Evolutionary conservation across 176 grass and related monocot genomes (phyloP).

Genomic region (Raddia distichophylla): DNA sequence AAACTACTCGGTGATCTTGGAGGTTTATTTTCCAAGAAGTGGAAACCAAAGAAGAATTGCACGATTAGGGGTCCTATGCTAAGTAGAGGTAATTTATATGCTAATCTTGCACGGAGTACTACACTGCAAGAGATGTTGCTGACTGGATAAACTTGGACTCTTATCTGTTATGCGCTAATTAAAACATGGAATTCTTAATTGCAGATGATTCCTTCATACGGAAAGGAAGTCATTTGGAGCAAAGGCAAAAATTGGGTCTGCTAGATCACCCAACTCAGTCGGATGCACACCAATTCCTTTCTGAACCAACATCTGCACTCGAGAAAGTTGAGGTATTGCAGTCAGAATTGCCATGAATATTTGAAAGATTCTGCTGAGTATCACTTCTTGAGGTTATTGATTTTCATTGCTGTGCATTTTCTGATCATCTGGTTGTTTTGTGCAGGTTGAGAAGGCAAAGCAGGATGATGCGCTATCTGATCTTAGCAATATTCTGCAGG

Average conservation of each 20-base stretch:
- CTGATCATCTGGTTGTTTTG: constrained; percentile 10
- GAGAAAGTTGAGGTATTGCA: constrained; percentile 79
- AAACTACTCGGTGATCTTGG: constrained; percentile 88
- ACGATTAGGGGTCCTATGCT: constrained; percentile 75
- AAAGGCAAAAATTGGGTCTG: constrained; percentile 76
- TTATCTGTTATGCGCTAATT: not conserved
- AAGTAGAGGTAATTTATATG: constrained; percentile 56
- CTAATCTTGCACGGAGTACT: not conserved
- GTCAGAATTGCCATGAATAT: not conserved
- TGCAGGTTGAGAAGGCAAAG: constrained; percentile 82
- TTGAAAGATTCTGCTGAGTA: not conserved
- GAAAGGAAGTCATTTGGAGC: constrained; percentile 75
- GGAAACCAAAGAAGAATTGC: constrained; percentile 76
- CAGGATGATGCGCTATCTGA: constrained; percentile 84
- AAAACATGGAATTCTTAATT: constrained; percentile 16
- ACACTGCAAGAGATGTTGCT: not conserved
- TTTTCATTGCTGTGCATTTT: not conserved
- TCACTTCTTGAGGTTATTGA: not conserved
- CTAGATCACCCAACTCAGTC: constrained; percentile 42
- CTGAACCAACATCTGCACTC: constrained; percentile 57
- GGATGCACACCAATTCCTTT: constrained; percentile 44
- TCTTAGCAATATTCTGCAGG: constrained; percentile 69
- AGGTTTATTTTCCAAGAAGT: constrained; percentile 87
- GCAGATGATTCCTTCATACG: constrained; percentile 83
- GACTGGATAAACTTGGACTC: not conserved